These are phyloP conservation scores for Tetragonia tetragonoides DNA, from an alignment of 148 eudicot species.

Conservation along the genomic window DNA sequence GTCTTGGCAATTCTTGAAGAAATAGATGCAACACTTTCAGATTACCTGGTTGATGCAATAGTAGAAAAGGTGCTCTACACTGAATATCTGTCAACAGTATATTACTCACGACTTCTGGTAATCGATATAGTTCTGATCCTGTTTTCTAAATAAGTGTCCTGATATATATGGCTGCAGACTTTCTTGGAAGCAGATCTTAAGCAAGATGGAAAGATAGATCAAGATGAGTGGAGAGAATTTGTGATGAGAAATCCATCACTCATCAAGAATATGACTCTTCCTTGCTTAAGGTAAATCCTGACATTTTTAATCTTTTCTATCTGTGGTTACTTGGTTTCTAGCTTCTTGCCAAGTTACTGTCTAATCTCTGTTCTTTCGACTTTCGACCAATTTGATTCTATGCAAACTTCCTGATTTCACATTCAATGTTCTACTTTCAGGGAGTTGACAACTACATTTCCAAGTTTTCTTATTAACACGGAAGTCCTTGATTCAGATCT, in stretches of 20 bases:
- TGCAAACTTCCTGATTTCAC: neutral
- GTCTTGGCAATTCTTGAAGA: constrained; percentile 54
- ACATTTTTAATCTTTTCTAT: neutral
- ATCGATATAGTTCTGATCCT: neutral
- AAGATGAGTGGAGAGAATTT: constrained; percentile 56
- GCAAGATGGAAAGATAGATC: constrained; percentile 56
- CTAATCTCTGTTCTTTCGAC: neutral
- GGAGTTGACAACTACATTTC: constrained; percentile 68
- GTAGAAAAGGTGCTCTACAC: constrained; percentile 44
- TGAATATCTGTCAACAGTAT: neutral
- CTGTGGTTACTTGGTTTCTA: neutral
- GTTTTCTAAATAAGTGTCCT: neutral
- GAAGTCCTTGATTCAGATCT: constrained; percentile 30
- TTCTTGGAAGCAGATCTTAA: constrained; percentile 50
- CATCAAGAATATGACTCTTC: constrained; percentile 42
- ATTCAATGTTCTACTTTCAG: constrained; percentile 31
- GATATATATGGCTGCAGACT: constrained; percentile 28
- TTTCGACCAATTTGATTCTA: constrained; percentile 1
- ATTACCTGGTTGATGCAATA: constrained; percentile 49
- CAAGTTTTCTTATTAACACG: constrained; percentile 43
- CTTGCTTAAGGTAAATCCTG: constrained; percentile 40
- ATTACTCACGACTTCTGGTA: too few species aligned
- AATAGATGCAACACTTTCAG: constrained; percentile 35
- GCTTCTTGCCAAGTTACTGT: neutral
- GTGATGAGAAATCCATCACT: constrained; percentile 47